phyloP scores from a whole-genome alignment of 2,329 filamentous ascomycete genomes.

The Camillea tinctor region DNA sequence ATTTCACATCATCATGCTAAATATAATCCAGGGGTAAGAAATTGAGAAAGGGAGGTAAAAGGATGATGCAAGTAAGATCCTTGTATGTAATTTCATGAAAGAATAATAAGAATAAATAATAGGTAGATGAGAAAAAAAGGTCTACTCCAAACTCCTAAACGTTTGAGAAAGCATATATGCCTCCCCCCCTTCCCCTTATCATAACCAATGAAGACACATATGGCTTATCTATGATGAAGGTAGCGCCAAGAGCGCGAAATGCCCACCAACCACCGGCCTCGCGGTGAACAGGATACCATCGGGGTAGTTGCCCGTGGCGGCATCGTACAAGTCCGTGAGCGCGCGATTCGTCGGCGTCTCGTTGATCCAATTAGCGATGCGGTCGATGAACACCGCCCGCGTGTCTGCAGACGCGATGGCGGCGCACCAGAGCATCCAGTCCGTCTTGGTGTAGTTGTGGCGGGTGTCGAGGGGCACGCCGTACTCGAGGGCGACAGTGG shows the following conservation, averaged over 20 bases:
- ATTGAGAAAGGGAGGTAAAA: too few relatives aligned
- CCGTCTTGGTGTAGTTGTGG: constrained; percentile 79
- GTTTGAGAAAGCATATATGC: too few relatives aligned
- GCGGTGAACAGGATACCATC: constrained; percentile 69
- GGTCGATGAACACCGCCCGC: constrained; percentile 63
- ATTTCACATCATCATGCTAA: too few relatives aligned
- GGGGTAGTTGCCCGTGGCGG: constrained; percentile 65
- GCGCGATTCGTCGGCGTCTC: constrained; percentile 68
- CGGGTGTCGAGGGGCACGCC: constrained; percentile 81
- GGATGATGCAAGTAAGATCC: too few relatives aligned
- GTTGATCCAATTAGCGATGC: constrained; percentile 72
- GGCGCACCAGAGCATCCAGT: constrained; percentile 87
- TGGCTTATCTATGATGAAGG: too few relatives aligned
- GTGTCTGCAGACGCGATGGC: constrained; percentile 65
- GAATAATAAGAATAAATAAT: too few relatives aligned
- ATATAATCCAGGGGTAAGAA: too few relatives aligned
- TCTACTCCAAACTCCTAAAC: too few relatives aligned
- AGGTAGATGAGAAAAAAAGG: too few relatives aligned
- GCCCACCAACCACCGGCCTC: constrained; percentile 74
- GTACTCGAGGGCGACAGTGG: constrained; percentile 67
- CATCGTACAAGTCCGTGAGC: constrained; percentile 77
- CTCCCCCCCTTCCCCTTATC: too few relatives aligned
- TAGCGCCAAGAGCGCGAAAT: constrained; percentile 76
- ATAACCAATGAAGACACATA: constrained; percentile 36
- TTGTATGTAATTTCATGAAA: too few relatives aligned